A percentile compares a stretch with the other conserved stretches of the same genome.
Conservation (phyloP, 2,329 filamentous ascomycete genomes). For the Hypomyces perniciosus region DNA sequence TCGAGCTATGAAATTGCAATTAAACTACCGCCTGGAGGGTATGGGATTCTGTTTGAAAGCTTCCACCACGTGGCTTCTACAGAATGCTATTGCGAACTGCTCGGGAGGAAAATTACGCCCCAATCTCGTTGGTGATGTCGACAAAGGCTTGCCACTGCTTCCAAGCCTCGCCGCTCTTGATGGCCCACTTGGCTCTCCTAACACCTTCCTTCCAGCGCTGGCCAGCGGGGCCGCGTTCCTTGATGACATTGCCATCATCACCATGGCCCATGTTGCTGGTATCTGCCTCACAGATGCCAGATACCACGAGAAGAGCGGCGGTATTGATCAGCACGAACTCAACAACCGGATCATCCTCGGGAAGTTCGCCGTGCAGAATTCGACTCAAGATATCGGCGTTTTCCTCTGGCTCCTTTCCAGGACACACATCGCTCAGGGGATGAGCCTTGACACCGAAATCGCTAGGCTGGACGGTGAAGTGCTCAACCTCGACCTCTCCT, state of each 20-base stretch:
- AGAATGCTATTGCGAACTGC: no score
- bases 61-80: no score
- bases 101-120: slow-evolving; percentile 11
- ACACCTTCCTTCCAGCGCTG: slow-evolving; percentile 94
- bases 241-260: slow-evolving; percentile 75
- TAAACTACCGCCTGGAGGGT: no score
- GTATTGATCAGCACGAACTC: slow-evolving; percentile 95
- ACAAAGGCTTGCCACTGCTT: slow-evolving; percentile 79
- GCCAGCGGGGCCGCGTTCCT: slow-evolving; percentile 76
- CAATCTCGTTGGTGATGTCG: slow-evolving; percentile 62
- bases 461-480: slow-evolving; percentile 71
- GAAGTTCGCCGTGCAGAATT: slow-evolving; percentile 68
- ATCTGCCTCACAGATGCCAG: slow-evolving; percentile 81
- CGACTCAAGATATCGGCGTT: slow-evolving; percentile 79
- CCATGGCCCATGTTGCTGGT: slow-evolving; percentile 71
- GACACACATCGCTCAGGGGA: slow-evolving; percentile 69
- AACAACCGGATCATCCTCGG: slow-evolving; percentile 73
- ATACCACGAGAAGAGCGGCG: slow-evolving; percentile 77
- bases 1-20: not conserved
- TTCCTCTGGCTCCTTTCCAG: slow-evolving; percentile 77
- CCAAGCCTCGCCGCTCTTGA: slow-evolving; percentile 81
- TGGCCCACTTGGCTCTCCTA: slow-evolving; percentile 77
- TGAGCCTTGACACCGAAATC: slow-evolving; percentile 81
- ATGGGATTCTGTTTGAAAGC: no score
- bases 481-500: slow-evolving; percentile 53